Evolutionary conservation across 2,329 filamentous ascomycete genomes (phyloP).

Genomic region (Cercospora brassicicola): DNA sequence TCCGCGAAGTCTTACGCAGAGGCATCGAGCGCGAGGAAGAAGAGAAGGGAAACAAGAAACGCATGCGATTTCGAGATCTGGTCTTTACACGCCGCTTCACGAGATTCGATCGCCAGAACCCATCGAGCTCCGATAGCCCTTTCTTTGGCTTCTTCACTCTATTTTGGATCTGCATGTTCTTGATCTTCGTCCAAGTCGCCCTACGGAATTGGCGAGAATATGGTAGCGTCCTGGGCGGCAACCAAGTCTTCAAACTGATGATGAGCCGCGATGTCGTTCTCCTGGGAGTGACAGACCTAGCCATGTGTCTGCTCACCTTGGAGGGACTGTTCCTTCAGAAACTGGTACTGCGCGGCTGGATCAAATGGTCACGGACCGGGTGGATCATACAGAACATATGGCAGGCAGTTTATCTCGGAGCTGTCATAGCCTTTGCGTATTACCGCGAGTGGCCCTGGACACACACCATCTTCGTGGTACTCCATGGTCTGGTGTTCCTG

Average conservation of each 20-base stretch:
- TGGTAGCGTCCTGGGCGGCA: slow-evolving; percentile 67
- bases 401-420: slow-evolving; percentile 65
- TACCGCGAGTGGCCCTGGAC: slow-evolving; percentile 80
- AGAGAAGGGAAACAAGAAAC: slow-evolving; percentile 32
- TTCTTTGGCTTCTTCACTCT: slow-evolving; percentile 79
- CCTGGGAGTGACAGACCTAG: slow-evolving; percentile 62
- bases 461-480: slow-evolving; percentile 73
- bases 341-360: slow-evolving; percentile 57
- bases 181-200: slow-evolving; percentile 67
- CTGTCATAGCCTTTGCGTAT: slow-evolving; percentile 65
- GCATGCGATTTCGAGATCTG: slow-evolving; percentile 54
- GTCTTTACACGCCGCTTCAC: slow-evolving; percentile 74
- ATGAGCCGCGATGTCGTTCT: slow-evolving; percentile 55
- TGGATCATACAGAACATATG: slow-evolving; percentile 76
- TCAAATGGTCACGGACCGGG: slow-evolving; percentile 67
- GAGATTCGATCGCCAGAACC: slow-evolving; percentile 72
- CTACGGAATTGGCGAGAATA: slow-evolving; percentile 68
- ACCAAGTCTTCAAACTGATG: slow-evolving; percentile 73
- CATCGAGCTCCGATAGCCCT: slow-evolving; percentile 62
- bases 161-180: slow-evolving; percentile 70
- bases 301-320: slow-evolving; percentile 66
- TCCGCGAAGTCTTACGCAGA: slow-evolving; percentile 49
- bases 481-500: slow-evolving; percentile 72
- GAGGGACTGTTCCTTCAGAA: slow-evolving; percentile 67
- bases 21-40: slow-evolving; percentile 47